These are phyloP conservation scores for Ceratobasidium sp. DNA, from an alignment of 1,284 basidiomycete species.

Conservation along the genomic window DNA sequence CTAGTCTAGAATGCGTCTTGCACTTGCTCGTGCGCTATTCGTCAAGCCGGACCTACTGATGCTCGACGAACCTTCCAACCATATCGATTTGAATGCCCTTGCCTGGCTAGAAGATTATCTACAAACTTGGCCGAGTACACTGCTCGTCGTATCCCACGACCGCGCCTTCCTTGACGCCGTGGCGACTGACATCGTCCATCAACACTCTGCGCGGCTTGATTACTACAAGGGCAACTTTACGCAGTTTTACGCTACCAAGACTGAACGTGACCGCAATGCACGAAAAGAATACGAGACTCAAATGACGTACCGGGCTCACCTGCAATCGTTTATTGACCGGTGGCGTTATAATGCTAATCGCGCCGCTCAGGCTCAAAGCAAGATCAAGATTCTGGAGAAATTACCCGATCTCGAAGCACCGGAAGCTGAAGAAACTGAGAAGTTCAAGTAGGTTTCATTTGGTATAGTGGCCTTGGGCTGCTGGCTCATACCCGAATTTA, in stretches of 20 bases:
- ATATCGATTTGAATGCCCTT: conserved; percentile 71
- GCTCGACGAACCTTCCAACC: conserved; percentile 98
- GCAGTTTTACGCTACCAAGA: conserved; percentile 95
- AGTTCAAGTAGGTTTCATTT: conserved; percentile 71
- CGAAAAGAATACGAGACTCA: conserved; percentile 96
- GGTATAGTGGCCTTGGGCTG: not conserved
- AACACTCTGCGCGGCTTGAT: conserved; percentile 94
- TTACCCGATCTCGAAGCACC: conserved; percentile 94
- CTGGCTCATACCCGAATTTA: conserved; percentile 51
- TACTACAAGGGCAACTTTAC: conserved; percentile 97
- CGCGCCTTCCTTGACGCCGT: conserved; percentile 98
- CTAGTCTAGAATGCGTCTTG: conserved; percentile 76
- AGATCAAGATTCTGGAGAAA: conserved; percentile 99
- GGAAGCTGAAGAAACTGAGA: conserved; percentile 88
- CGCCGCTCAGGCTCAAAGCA: conserved; percentile 93
- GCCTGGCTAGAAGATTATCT: conserved; percentile 87
- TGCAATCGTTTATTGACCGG: conserved; percentile 97
- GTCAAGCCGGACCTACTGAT: conserved; percentile 91
- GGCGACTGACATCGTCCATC: conserved; percentile 95
- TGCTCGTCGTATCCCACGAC: conserved; percentile 98
- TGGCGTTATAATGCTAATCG: conserved; percentile 97
- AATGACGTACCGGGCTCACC: conserved; percentile 91
- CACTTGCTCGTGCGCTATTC: conserved; percentile 88
- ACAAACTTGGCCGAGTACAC: conserved; percentile 93
- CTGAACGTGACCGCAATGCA: conserved; percentile 91